Conservation (phyloP, 2,329 filamentous ascomycete species). For the Colletotrichum abscissum region DNA sequence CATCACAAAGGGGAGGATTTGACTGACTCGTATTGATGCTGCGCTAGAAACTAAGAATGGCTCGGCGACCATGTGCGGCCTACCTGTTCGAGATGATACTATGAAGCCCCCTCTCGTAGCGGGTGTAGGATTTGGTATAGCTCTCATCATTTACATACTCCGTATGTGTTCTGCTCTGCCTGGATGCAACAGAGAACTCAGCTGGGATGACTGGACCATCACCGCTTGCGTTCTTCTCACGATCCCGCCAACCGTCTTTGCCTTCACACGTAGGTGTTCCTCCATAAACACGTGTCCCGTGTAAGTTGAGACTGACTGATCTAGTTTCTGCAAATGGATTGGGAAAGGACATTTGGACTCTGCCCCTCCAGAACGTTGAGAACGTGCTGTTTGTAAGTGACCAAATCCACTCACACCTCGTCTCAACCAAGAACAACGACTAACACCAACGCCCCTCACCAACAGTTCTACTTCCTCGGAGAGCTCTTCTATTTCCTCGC, state of each 20-base stretch:
- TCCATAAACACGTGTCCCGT: neutral
- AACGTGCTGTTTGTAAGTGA: slow-evolving; percentile 42
- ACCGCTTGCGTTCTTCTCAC: slow-evolving; percentile 48
- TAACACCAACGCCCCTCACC: neutral
- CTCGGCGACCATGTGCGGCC: too few relatives aligned
- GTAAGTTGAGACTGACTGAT: slow-evolving; percentile 36
- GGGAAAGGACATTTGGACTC: slow-evolving; percentile 51
- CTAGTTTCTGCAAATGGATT: slow-evolving; percentile 43
- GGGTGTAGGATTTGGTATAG: too few relatives aligned
- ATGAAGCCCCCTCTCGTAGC: too few relatives aligned
- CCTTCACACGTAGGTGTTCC: neutral
- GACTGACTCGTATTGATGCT: too few relatives aligned
- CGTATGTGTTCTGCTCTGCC: slow-evolving; percentile 42
- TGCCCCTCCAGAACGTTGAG: slow-evolving; percentile 34
- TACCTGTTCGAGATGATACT: too few relatives aligned
- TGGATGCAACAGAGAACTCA: slow-evolving; percentile 41
- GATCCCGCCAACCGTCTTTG: slow-evolving; percentile 23
- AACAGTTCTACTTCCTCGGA: slow-evolving; percentile 42
- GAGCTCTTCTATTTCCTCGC: slow-evolving; percentile 46
- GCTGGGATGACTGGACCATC: slow-evolving; percentile 49
- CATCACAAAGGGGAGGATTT: too few relatives aligned
- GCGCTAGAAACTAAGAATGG: too few relatives aligned
- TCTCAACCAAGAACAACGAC: neutral
- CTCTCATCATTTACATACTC: slow-evolving; percentile 27
- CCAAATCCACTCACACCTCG: too few relatives aligned